Base-by-base conservation (phyloP, 1,139 yeast genomes). In the Suhomyces atakaporum region DNA sequence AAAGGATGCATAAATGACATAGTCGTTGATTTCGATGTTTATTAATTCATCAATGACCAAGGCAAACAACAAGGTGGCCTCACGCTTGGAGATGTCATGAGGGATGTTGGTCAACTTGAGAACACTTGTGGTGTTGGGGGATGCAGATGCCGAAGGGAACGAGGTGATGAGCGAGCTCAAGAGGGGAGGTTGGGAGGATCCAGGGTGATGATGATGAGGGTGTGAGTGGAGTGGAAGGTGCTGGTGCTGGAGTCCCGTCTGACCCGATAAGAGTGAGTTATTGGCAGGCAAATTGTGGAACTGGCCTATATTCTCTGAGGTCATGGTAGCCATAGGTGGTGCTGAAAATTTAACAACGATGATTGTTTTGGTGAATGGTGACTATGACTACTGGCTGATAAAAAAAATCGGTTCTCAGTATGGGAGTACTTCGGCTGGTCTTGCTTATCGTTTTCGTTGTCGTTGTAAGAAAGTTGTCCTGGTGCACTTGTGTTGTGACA, bases 21-120 rank as follows among this genome's bases (percentile, higher is more conserved):
- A 68, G 42, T 70, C 71, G 29, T 65, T 63, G 35, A 87, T 60
- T 47, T 86, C 95, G 35, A 85, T 73, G 46, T 68, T 60, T 20
- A 61, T 61, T 23, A 81, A 57, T 47, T 84, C 87, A 49, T 87
- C 95, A 39, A 75, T 70, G 13, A 95, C 95, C 47, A 90, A 71
- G 6, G 96, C 77, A 56, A 90, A 90, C 21, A 90, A 71, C 23
- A 86, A 69, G 27, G 79, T 72, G 13, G 92, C 84, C 59, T 90
- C 97, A 53, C 96, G 78, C 21, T 73, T 58, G 3, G 90, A 63
- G 29, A 89, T 65, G 56, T 89, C 95, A 7, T 69, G 56, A 2
- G 97, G 97, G 15, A 88, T 60, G 52, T 84, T 83, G 42, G 68
- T 69, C 27, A 83, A 58, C 39, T 66, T 72, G 32, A 76, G 53